Percentiles rank a stretch among this genome's conserved stretches.
Evolutionary conservation across 1,284 basidiomycete species (phyloP).

Genomic region (Ceratobasidium sp.): DNA sequence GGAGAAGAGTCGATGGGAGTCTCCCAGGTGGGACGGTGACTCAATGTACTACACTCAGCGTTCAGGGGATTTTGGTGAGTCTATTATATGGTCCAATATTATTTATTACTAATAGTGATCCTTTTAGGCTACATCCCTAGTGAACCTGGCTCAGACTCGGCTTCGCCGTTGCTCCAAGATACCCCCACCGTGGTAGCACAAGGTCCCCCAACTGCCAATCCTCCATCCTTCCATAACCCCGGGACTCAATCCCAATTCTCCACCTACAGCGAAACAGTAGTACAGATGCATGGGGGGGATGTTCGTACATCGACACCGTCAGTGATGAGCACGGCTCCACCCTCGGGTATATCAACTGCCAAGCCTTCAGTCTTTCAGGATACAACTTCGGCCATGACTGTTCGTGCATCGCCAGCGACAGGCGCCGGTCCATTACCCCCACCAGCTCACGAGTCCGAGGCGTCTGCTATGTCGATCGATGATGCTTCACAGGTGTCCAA

Average conservation of each 20-base stretch:
- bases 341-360: background rate
- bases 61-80: constrained; percentile 24
- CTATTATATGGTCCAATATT: background rate
- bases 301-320: constrained; percentile 39
- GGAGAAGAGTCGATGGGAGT: constrained; percentile 47
- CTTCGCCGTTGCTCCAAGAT: constrained; percentile 6
- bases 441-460: constrained; percentile 38
- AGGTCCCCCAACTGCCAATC: constrained; percentile 18
- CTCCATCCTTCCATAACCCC: too few relatives aligned
- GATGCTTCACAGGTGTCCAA: constrained; percentile 31
- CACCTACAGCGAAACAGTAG: constrained; percentile 71
- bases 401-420: constrained; percentile 41
- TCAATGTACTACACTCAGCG: constrained; percentile 32
- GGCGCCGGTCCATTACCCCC: constrained; percentile 9
- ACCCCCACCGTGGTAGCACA: constrained; percentile 17
- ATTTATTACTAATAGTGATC: background rate
- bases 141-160: constrained; percentile 25
- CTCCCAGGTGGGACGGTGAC: constrained; percentile 48
- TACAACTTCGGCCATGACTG: constrained; percentile 45
- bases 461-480: constrained; percentile 39
- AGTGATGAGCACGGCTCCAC: constrained; percentile 42
- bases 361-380: constrained; percentile 38
- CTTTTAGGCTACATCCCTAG: constrained; percentile 32
- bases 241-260: constrained; percentile 12
- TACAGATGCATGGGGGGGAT: constrained; percentile 53